Evolutionary conservation across 2,329 filamentous ascomycete species (phyloP).

Genomic region (Cucurbitaria berberidis): DNA sequence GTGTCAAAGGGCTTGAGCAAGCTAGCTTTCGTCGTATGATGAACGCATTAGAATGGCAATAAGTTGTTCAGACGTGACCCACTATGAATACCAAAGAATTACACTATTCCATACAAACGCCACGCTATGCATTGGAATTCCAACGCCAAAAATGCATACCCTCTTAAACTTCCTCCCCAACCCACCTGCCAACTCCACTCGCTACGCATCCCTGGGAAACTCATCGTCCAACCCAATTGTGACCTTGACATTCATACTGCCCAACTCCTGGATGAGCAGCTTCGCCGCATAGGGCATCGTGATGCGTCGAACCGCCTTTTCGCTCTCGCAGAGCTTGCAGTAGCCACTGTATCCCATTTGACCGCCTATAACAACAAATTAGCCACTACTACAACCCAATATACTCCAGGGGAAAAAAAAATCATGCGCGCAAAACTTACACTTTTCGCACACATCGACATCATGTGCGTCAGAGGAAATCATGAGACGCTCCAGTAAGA

Average conservation of each 20-base stretch:
- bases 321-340: constrained; percentile 91
- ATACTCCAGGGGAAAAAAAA: no score
- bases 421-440: constrained; percentile 54
- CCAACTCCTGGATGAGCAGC: constrained; percentile 90
- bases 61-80: neutral
- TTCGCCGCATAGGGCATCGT: constrained; percentile 98
- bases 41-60: neutral
- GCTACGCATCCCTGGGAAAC: constrained; percentile 65
- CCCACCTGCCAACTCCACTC: neutral
- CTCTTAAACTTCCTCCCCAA: neutral
- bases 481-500: constrained; percentile 93
- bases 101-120: constrained; percentile 8
- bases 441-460: constrained; percentile 92
- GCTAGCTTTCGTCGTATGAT: neutral
- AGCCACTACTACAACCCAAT: neutral
- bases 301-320: constrained; percentile 85
- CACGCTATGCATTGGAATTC: constrained; percentile 22
- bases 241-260: constrained; percentile 99
- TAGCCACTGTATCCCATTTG: constrained; percentile 95
- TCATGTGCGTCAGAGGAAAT: constrained; percentile 87
- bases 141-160: neutral
- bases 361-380: constrained; percentile 57
- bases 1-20: constrained; percentile 2
- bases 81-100: neutral
- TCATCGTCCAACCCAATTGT: constrained; percentile 90